Conservation (phyloP, 768 basidiomycete species). For the Russula brevipes region DNA sequence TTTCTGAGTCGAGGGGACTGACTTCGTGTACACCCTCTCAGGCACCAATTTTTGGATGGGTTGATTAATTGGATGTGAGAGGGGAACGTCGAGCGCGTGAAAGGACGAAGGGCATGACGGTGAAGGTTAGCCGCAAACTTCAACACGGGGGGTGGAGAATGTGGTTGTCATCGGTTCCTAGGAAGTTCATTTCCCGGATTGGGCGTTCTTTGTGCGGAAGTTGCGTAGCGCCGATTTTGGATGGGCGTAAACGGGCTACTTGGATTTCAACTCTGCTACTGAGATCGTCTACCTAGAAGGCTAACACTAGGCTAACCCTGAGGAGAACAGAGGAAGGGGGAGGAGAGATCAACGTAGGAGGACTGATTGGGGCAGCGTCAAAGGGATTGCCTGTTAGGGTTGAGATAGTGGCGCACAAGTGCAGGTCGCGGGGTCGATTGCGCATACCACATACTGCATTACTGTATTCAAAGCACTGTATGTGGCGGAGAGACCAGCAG, state of each 20-base stretch:
- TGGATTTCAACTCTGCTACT: too few species aligned
- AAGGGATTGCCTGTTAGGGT: neutral
- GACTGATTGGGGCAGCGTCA: neutral
- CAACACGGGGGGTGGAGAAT: neutral
- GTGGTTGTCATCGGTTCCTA: neutral
- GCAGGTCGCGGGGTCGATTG: neutral
- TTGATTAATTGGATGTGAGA: neutral
- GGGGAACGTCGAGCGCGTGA: neutral
- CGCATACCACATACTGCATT: too few species aligned
- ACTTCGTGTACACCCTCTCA: neutral
- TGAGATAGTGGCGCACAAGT: neutral
- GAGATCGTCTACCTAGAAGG: too few species aligned
- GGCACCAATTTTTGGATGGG: neutral
- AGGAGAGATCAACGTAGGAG: neutral
- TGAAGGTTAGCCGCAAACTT: neutral
- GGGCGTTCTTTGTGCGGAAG: neutral
- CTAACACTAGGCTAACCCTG: too few species aligned
- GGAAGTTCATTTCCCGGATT: conserved; percentile 3
- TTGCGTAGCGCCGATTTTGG: too few species aligned
- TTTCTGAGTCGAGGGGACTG: neutral
- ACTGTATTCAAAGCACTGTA: too few species aligned
- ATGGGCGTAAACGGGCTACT: too few species aligned
- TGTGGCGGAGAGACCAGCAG: too few species aligned
- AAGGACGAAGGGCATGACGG: neutral
- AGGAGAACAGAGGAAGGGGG: too few species aligned